These are phyloP conservation scores for Chytriomyces sp. DNA, from an alignment of 192 early-diverging fungal species.

Conservation along the genomic window DNA sequence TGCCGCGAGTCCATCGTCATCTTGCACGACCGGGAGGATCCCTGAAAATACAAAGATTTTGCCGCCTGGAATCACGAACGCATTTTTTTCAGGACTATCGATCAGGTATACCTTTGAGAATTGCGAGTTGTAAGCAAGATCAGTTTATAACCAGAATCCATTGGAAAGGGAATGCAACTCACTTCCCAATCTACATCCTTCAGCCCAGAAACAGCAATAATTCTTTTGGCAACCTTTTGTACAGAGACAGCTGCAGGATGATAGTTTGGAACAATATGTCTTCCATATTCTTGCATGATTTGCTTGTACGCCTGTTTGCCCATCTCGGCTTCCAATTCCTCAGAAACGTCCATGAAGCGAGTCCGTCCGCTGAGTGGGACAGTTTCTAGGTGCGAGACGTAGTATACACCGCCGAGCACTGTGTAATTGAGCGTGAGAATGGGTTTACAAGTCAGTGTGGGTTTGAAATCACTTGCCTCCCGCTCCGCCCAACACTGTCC, in stretches of 20 bases:
- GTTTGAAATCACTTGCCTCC: no score
- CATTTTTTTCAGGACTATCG: constrained; percentile 79
- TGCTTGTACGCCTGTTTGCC: constrained; percentile 73
- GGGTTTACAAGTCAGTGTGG: no score
- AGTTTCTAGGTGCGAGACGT: constrained; percentile 65
- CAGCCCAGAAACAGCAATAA: constrained; percentile 72
- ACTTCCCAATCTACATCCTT: constrained; percentile 79
- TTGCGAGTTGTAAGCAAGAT: background rate
- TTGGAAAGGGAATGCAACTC: background rate
- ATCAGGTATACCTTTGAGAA: constrained; percentile 90
- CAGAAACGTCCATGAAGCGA: constrained; percentile 72
- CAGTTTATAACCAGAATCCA: background rate
- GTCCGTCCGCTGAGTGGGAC: constrained; percentile 71
- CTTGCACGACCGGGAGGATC: constrained; percentile 77
- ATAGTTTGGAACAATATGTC: constrained; percentile 69
- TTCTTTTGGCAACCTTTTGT: constrained; percentile 64
- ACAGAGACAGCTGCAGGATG: constrained; percentile 72
- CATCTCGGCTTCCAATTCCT: constrained; percentile 64
- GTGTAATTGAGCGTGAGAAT: background rate
- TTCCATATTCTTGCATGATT: constrained; percentile 67
- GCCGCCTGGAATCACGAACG: constrained; percentile 90
- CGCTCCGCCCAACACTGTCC: no score
- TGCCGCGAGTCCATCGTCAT: constrained; percentile 89
- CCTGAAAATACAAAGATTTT: constrained; percentile 96
- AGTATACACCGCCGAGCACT: constrained; percentile 24